Base-by-base conservation (phyloP, 129 eudicot species). In the Escallonia herrerae region DNA sequence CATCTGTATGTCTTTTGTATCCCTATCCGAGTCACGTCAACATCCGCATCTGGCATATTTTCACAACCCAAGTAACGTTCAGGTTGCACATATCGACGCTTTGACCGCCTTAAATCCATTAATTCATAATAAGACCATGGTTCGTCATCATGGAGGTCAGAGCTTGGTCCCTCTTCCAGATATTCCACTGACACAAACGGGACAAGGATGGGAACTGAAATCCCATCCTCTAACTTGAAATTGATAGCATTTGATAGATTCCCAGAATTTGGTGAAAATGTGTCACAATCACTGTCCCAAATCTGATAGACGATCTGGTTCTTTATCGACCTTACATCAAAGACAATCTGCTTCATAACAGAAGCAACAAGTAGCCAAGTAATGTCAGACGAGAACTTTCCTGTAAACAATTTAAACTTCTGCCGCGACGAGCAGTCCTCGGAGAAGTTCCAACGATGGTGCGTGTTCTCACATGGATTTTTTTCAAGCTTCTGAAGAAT, bases 341-440 rank as follows among this genome's bases (percentile, higher is more conserved):
- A 94, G 7, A 65, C 84, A 53, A 87, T 70, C 59, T 86, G 81
- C 55, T 86, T 94, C 65, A 60, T 70, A 67, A 89, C 77, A 37
- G 99, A 94, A 15, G 97, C 68, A 56, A 86, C 97, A 6, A 89
- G 49, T 65, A 94, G 68, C 99, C 99, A 94, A 46, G 99, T 47
- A 33, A 94, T 71, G 58, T 94, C 99, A 38, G 93, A 58, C 5
- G 85, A 75, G 67, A 94, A 94, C 64, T 74, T 94, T 22, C 93
- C 96, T 5, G 77, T 75, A 66, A 86, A 89, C 61, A 94, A 71
- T 58, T 79, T 86, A 42, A 66, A 75, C 53, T 52, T 80, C 3
- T 74, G 83, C 22, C 86, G 74, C 15, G 95, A 80, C 64, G 72
- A 42, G 72, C 84, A 82, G 81, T 94, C 97, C 81, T 94, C 99